Evolutionary conservation across 768 basidiomycete genomes (phyloP), one percentile per base, ranked within the genome.

Genomic region (Tephrocybe sp.): DNA sequence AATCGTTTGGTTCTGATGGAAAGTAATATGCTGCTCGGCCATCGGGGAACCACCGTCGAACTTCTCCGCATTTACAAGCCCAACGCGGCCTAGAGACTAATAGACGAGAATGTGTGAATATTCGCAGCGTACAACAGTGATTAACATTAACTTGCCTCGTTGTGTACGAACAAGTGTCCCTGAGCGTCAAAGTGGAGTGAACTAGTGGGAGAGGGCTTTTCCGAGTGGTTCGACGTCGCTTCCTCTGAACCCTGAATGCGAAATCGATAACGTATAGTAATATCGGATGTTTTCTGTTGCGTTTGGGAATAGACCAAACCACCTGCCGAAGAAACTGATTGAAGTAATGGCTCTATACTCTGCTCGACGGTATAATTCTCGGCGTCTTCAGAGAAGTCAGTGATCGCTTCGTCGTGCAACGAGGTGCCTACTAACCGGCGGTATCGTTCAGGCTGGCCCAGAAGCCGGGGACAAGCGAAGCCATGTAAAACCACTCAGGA

Each of bases 301-400:
- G 25, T 16, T 16, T 37, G 12, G 6, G 13, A 21, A 6, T 24
- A 16, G 5, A n/a, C 12, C 9, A 24, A 32, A 24, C 7, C 35
- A n/a, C 30, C 9, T 9, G 7, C 28, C 8, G 19, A 39, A 16
- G 25, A 5, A 34, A 34, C 12, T 4, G 48, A 31, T 15, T 28
- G 26, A 21, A 44, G 32, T 19, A 16, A 50, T 57, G 35, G n/a
- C n/a, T n/a, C n/a, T n/a, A 84, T 68, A 24, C 74, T 70, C 59
- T 84, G 82, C 19, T 79, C 56, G 50, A 84, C 76, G 0, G 70
- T 76, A 60, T 75, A 82, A 38, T 71, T 56, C 2, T 70, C 71
- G n/a, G 77, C 72, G 55, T 82, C 82, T 84, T 24, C 37, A n/a
- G 31, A 19, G 37, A 18, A n/a, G 36, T 35, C 19, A 27, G 38